Evolutionary conservation across 805 yeast species (phyloP), one percentile per base, ranked within the genome.

Genomic region (Priceomyces castillae): DNA sequence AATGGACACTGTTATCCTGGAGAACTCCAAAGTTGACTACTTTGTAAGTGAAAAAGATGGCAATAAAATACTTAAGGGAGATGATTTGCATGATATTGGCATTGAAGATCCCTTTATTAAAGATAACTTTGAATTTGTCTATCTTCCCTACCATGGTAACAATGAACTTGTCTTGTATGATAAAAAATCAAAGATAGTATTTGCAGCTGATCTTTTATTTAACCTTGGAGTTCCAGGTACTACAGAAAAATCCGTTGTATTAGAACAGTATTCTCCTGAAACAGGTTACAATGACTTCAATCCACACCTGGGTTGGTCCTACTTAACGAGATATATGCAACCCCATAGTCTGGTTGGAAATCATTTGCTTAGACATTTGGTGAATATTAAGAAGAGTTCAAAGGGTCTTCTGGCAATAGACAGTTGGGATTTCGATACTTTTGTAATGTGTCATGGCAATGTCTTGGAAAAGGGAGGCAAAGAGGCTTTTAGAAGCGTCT

Each of bases 361-460:
- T 10, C 53, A 38, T 19, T 28, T 74, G 30, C 46, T 57, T 10
- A 62, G 56, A 35, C 54, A 47, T 38, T 43, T 65, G 7, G 56
- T 54, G 7, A 47, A 52, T 31, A 17, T 31, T 5, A 50, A 49
- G 7, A 49, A 49, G 40, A 51, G 54, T 46, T 47, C 34, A 34
- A 34, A 26, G 34, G 62, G 71, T 15, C 47, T 64, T 22, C 49
- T 56, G 26, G 56, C 65, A 20, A 53, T 71, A 16, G 42, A 62
- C 28, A 43, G 52, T 7, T 73, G 77, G 77, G 73, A 74, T 34
- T 73, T 79, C 46, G 73, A 74, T 11, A 63, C 65, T n/a, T 62
- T 80, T 39, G 75, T 82, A 31, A 63, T 73, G 51, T 77, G 83
- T 49, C 88, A 82, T 55, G 89, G 89, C 11, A 76, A 75, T 49